Evolutionary conservation across 176 grass and related monocot species (phyloP).

Genomic region (Aegilops tauschii): DNA sequence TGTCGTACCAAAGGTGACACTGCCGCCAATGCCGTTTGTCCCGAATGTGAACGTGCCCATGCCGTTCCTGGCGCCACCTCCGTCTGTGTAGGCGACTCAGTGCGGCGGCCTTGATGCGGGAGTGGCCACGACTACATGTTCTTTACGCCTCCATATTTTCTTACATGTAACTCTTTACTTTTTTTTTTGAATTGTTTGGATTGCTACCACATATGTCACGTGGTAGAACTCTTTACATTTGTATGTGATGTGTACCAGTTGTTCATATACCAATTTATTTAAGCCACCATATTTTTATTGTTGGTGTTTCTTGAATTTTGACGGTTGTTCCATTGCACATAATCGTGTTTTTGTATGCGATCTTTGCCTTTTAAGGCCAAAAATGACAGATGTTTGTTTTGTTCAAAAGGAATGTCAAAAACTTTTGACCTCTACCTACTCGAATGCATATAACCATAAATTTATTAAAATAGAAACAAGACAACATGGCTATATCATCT

Average conservation of each 20-base stretch:
- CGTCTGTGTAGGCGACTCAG: not conserved
- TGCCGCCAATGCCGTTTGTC: slow-evolving; percentile 20
- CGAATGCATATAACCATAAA: too few species aligned
- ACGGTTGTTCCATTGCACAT: not conserved
- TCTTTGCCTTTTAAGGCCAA: not conserved
- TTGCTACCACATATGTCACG: too few species aligned
- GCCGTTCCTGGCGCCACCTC: slow-evolving; percentile 24
- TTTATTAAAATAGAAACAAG: too few species aligned
- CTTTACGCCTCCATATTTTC: too few species aligned
- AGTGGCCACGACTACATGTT: not conserved
- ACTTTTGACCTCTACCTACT: too few species aligned
- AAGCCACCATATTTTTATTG: not conserved
- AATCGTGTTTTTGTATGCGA: not conserved
- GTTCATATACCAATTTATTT: too few species aligned
- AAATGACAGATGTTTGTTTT: too few species aligned
- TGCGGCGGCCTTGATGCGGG: not conserved
- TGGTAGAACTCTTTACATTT: not conserved
- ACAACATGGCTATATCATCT: too few species aligned
- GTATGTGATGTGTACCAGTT: too few species aligned
- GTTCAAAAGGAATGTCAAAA: too few species aligned
- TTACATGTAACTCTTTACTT: too few species aligned
- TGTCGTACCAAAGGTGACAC: not conserved
- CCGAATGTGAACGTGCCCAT: slow-evolving; percentile 13
- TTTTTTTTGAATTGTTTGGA: too few species aligned
- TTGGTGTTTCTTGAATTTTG: not conserved